Conservation (phyloP, 148 eudicot genomes). For the Cornus florida region DNA sequence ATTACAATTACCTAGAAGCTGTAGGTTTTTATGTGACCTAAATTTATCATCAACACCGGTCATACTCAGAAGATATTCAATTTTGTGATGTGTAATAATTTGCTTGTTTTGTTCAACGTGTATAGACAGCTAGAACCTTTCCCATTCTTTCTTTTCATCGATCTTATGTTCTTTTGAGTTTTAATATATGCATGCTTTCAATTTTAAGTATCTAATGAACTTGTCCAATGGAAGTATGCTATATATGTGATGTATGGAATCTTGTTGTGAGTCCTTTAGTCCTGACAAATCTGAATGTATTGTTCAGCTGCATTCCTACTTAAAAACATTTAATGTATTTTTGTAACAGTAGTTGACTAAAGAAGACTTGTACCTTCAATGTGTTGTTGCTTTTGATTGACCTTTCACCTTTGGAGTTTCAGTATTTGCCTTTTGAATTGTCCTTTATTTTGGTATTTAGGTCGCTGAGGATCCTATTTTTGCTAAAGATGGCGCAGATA, state of each 20-base stretch:
- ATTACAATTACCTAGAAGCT: background rate
- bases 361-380: background rate
- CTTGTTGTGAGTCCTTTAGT: background rate
- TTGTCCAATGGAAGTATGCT: background rate
- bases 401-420: background rate
- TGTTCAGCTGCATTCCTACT: background rate
- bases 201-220: background rate
- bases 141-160: background rate
- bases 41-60: background rate
- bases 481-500: slow-evolving; percentile 71
- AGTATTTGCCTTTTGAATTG: background rate
- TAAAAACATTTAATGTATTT: background rate
- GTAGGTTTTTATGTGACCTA: background rate
- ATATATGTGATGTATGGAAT: background rate
- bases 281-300: background rate
- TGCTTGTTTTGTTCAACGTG: background rate
- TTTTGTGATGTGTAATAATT: background rate
- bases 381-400: background rate
- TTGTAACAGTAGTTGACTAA: background rate
- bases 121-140: background rate
- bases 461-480: slow-evolving; percentile 69
- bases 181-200: background rate
- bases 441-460: slow-evolving; percentile 36
- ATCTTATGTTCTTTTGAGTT: background rate
- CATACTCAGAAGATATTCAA: background rate